Percentiles rank a stretch among this genome's conserved stretches.
phyloP scores from a whole-genome alignment of 2,329 filamentous ascomycete species.

The Fusarium irregulare region DNA sequence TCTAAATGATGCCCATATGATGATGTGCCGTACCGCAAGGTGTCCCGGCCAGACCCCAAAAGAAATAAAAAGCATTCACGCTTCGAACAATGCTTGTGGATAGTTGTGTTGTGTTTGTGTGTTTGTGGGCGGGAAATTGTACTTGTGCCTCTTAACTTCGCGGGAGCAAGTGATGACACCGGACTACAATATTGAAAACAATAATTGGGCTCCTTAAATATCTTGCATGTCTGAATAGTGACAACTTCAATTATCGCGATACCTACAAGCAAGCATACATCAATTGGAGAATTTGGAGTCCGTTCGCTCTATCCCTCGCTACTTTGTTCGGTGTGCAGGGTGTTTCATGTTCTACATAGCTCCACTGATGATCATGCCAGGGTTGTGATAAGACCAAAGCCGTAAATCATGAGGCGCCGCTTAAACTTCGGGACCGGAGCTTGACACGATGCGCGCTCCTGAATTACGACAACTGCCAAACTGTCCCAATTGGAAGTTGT shows the following conservation, averaged over 20 bases:
- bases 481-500: slow-evolving; percentile 45
- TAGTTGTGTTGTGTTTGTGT: not conserved
- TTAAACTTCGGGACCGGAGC: slow-evolving; percentile 37
- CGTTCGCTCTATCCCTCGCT: not conserved
- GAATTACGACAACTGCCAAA: slow-evolving; percentile 51
- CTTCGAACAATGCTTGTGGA: slow-evolving; percentile 22
- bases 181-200: not conserved
- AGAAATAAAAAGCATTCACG: slow-evolving; percentile 41
- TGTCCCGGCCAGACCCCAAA: slow-evolving; percentile 37
- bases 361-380: slow-evolving; percentile 26
- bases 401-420: slow-evolving; percentile 27
- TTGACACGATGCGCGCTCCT: slow-evolving; percentile 44
- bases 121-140: not conserved
- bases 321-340: not conserved
- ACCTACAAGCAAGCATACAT: not conserved
- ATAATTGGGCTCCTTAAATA: not conserved
- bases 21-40: slow-evolving; percentile 38
- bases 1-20: slow-evolving; percentile 52
- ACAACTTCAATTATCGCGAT: not conserved
- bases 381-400: slow-evolving; percentile 6
- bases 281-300: not conserved
- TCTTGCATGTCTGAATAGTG: not conserved
- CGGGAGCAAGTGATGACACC: not conserved
- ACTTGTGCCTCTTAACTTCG: not conserved
- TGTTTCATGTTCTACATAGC: slow-evolving; percentile 11